Conservation (phyloP, 2,329 filamentous ascomycete genomes). For the Ustulina deusta region DNA sequence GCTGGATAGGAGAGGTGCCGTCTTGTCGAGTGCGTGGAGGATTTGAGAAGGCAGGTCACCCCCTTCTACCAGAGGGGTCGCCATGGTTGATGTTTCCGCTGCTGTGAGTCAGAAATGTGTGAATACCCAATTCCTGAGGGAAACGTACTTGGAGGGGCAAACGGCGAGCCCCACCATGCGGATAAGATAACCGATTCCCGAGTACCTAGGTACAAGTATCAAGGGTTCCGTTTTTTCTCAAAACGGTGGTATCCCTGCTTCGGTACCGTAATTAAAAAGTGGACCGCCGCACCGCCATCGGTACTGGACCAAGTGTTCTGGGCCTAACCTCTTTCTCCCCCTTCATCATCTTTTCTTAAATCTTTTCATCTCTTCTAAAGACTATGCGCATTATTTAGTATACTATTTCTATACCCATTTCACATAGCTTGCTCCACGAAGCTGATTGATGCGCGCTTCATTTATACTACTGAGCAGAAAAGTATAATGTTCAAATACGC, state of each 20-base stretch:
- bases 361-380: not conserved
- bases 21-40: slow-evolving; percentile 72
- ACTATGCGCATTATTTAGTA: not conserved
- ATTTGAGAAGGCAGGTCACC: slow-evolving; percentile 72
- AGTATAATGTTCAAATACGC: not conserved
- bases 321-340: no score
- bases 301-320: no score
- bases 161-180: no score
- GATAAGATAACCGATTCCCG: no score
- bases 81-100: slow-evolving; percentile 9
- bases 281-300: no score
- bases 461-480: not conserved
- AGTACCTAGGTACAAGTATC: no score
- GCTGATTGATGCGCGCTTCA: not conserved
- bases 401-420: not conserved
- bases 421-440: not conserved
- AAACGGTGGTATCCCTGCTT: no score
- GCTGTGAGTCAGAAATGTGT: slow-evolving; percentile 18
- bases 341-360: not conserved
- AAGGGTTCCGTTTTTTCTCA: no score
- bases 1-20: slow-evolving; percentile 74
- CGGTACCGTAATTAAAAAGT: no score
- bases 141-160: not conserved
- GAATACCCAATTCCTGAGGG: not conserved
- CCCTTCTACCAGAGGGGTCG: slow-evolving; percentile 12